These are phyloP conservation scores for Acer yangbiense DNA, from an alignment of 345 rosid genomes.

Conservation along the genomic window DNA sequence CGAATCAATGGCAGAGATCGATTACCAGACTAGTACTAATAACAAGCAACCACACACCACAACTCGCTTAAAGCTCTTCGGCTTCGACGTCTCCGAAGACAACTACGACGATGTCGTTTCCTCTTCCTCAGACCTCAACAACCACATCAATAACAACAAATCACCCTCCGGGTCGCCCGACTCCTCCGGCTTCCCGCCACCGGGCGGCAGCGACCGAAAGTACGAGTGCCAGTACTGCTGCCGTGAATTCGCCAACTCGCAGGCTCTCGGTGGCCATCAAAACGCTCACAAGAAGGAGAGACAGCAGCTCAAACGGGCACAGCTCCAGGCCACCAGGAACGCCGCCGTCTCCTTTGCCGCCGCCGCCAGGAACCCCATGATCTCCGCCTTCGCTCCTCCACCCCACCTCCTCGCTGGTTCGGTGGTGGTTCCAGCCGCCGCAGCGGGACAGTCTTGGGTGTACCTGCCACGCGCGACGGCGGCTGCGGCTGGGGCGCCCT, in stretches of 20 bases:
- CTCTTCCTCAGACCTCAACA: conserved; percentile 14
- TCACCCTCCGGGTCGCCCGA: conserved; percentile 36
- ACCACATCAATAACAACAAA: neutral
- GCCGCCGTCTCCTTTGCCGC: conserved; percentile 62
- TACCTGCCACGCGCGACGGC: conserved; percentile 66
- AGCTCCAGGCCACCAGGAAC: conserved; percentile 63
- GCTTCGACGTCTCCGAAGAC: conserved; percentile 74
- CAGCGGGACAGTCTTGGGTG: conserved; percentile 67
- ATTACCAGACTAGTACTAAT: conserved; percentile 28
- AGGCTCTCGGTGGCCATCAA: conserved; percentile 83
- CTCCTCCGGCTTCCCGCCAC: conserved; percentile 29
- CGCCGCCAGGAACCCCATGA: conserved; percentile 72
- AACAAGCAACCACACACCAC: conserved; percentile 36
- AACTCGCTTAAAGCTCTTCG: conserved; percentile 80
- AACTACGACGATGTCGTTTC: conserved; percentile 59
- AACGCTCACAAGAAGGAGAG: conserved; percentile 88
- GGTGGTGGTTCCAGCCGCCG: conserved; percentile 39
- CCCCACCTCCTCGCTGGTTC: conserved; percentile 66
- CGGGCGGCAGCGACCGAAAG: conserved; percentile 50
- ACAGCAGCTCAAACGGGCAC: conserved; percentile 78
- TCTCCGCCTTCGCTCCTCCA: conserved; percentile 87
- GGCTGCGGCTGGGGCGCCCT: conserved; percentile 35
- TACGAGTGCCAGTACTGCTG: conserved; percentile 85
- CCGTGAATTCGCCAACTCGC: conserved; percentile 78
- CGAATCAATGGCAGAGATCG: conserved; percentile 51